Percentiles rank a stretch among this genome's conserved stretches.
These are phyloP conservation scores for Cucumis sativus DNA, from an alignment of 306 rosid species.

Conservation along the genomic window Cucumber_9930_V3 NC_026658.2:23317001-23317500, in stretches of 20 bases:
- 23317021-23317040: background rate
- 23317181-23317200: background rate
- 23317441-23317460: background rate
- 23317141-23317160: background rate
- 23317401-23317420: background rate
- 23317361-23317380: background rate
- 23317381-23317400: background rate
- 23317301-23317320: background rate
- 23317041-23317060: background rate
- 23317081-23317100: background rate
- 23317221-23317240: background rate
- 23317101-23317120: background rate
- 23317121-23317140: background rate
- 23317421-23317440: background rate
- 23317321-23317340: background rate
- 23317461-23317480: background rate
- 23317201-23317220: background rate
- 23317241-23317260: conserved; percentile 1
- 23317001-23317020: conserved; percentile 4
- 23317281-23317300: background rate
- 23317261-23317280: background rate
- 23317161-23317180: background rate
- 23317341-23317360: background rate
- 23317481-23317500: background rate
- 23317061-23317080: background rate